Base-by-base conservation (phyloP, 2,329 filamentous ascomycete genomes). In the Alternaria novae-zelandiae region DNA sequence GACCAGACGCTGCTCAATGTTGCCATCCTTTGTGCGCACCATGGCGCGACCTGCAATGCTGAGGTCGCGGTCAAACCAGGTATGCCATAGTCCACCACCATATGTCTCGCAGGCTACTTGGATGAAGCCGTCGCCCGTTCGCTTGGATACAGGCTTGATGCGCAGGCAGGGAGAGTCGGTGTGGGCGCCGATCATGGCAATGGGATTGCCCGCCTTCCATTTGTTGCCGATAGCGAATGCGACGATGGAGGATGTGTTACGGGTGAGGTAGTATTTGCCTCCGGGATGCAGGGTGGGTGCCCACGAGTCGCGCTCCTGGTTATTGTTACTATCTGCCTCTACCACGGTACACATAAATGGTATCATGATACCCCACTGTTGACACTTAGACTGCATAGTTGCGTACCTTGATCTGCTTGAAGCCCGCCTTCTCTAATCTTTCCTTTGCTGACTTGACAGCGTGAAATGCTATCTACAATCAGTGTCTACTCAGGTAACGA, bases 101-200 rank as follows among this genome's bases (percentile, higher is more conserved):
- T 99, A 99, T 2, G 93, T 95, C 85, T 99, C 96, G 55, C 97
- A 95, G 57, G 94, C 96, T 61, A 99, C 90, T 82, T 99, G 96
- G 67, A 97, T 82, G 80, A 96, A 99, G 12, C 95, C 95, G 68
- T 92, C 91, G 59, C 88, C 89, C 75, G 88, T 87, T 83, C 95
- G 96, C 83, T 95, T 97, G 77, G 93, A 97, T 45, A 97, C 90
- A 12, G 96, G 96, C 85, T 99, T 99, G 79, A 99, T 85, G 63
- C 95, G 90, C 54, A 99, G 87, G 72, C 92, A 94, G 6, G 93
- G 94, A 11, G 94, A 97, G 82, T 99, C 96, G 63, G 96, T 98
- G 82, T 99, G 95, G 43, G 96, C 94, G 71, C 95, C 96, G 65
- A 99, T 89, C 88, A 98, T 97, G 79, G 92, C 83, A 66, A 97